Evolutionary conservation across 306 rosid genomes (phyloP).

Genomic region (Inga oerstediana): DNA sequence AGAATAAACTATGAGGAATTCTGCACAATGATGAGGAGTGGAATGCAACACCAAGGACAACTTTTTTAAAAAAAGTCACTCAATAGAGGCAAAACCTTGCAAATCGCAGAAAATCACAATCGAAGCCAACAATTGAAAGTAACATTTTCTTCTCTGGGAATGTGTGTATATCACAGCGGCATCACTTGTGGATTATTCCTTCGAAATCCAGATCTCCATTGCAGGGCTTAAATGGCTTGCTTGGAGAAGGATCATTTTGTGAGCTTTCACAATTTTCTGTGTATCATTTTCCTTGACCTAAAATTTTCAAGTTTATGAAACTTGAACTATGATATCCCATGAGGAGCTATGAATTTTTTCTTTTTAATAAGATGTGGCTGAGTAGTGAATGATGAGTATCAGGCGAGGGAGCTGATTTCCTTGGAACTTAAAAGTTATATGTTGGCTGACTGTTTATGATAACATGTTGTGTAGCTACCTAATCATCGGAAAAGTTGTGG

Average conservation of each 20-base stretch:
- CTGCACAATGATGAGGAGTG: slow-evolving; percentile 97
- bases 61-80: slow-evolving; percentile 37
- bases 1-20: slow-evolving; percentile 87
- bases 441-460: neutral
- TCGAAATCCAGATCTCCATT: slow-evolving; percentile 29
- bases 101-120: slow-evolving; percentile 24
- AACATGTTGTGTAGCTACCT: neutral
- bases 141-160: slow-evolving; percentile 25
- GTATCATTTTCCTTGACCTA: slow-evolving; percentile 31
- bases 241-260: slow-evolving; percentile 32
- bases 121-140: slow-evolving; percentile 24
- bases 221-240: slow-evolving; percentile 34
- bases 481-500: neutral
- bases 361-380: neutral
- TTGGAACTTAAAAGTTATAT: slow-evolving; percentile 22
- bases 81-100: slow-evolving; percentile 16
- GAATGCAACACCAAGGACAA: slow-evolving; percentile 58
- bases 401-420: slow-evolving; percentile 28
- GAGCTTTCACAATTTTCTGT: slow-evolving; percentile 25
- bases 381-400: slow-evolving; percentile 15
- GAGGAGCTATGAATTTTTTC: slow-evolving; percentile 14
- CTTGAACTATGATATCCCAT: neutral
- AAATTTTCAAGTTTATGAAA: slow-evolving; percentile 18
- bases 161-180: slow-evolving; percentile 21
- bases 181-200: slow-evolving; percentile 32